Base-by-base conservation (phyloP, 345 rosid species). In the Salix exigua region DNA sequence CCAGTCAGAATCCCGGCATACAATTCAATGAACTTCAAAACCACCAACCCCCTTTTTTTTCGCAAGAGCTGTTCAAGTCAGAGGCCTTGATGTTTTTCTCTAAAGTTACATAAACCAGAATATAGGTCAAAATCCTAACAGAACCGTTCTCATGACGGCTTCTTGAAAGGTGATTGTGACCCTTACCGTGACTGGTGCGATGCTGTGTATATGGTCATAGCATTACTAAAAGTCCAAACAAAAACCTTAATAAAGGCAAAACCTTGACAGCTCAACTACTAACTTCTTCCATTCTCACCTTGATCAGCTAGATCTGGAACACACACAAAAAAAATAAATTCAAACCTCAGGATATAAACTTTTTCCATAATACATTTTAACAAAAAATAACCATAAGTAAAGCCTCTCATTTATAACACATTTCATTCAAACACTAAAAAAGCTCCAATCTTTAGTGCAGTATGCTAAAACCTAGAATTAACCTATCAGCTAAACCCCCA, bases 61-160 rank as follows among this genome's bases (percentile, higher is more conserved):
- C 53, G n/a, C 33, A 35, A n/a, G 30, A 76, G 58, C 10, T 13
- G 42, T 74, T 76, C 50, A 60, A 77, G 40, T 26, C 70, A 55
- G 58, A 66, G 68, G 10, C 38, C 73, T 40, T 73, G 37, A 28
- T 65, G 63, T 61, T 33, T 26, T 18, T n/a, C 65, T 35, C 21
- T 42, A 17, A 71, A 77, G 62, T 75, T 53, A 72, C 67, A 38
- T 44, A 74, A 78, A 60, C 72, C 72, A 60, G n/a, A 67, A 61
- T 66, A 26, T 19, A 55, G 50, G 70, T 74, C 80, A 78, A 83
- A 71, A 72, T 70, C 46, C 33, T 31, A 28, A 8, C 65, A 35
- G 71, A 79, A 81, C 68, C 68, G 75, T 75, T 80, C 81, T 77
- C 31, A 28, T 42, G 60, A 70, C 31, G 46, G 46, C 40, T 65